Conservation (phyloP, 225 moss, liverwort and hornwort species). For the Lunularia cruciata region DNA sequence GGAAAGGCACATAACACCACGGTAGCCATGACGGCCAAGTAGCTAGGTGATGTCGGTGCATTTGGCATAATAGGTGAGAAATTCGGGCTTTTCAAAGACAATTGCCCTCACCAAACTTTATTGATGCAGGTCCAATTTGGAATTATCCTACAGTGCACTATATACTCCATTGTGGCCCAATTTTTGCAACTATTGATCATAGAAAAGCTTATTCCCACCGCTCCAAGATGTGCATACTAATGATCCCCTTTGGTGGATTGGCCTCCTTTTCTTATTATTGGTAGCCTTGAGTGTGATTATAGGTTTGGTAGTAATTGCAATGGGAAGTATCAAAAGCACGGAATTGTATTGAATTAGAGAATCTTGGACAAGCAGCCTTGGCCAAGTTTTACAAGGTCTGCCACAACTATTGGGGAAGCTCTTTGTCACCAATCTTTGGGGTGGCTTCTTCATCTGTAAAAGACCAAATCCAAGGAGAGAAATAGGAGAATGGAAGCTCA, state of each 20-base stretch:
- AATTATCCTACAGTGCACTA: background rate
- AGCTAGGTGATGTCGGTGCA: too few relatives aligned
- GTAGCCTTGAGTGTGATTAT: background rate
- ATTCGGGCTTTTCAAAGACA: background rate
- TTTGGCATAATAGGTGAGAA: slow-evolving; percentile 1
- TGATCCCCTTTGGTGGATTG: background rate
- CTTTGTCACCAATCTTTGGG: too few relatives aligned
- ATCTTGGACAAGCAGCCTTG: too few relatives aligned
- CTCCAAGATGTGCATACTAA: too few relatives aligned
- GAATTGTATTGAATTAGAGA: too few relatives aligned
- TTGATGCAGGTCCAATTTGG: slow-evolving; percentile 9
- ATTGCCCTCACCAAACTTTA: background rate
- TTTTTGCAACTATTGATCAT: slow-evolving; percentile 1
- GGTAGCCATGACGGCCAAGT: too few relatives aligned
- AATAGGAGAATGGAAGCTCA: too few relatives aligned
- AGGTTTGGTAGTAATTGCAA: background rate
- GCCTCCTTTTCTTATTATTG: background rate
- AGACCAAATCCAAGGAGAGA: too few relatives aligned
- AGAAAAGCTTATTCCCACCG: background rate
- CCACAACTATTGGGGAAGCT: slow-evolving; percentile 9
- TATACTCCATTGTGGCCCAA: background rate
- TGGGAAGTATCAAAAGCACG: background rate
- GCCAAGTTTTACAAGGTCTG: background rate
- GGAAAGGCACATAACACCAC: too few relatives aligned
- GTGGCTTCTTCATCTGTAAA: too few relatives aligned